Evolutionary conservation across 345 rosid species (phyloP), one percentile per base, ranked within the genome.

Genomic region (Adansonia digitata): DNA sequence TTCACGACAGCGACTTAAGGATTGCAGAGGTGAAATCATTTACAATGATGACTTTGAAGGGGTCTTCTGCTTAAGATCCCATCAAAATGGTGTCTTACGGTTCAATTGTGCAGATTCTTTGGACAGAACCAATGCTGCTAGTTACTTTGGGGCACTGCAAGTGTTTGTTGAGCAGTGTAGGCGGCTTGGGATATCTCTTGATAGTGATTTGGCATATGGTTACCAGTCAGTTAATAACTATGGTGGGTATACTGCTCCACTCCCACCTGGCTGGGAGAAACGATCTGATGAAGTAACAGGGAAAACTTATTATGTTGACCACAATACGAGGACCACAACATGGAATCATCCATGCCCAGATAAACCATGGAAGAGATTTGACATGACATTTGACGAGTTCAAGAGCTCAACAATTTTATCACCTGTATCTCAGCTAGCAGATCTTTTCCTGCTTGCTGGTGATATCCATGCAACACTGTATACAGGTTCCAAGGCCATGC

Each of bases 301-400:
- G 74, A 95, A 95, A 78, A 69, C 90, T 34, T 95, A 91, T 80
- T 95, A 72, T 77, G 88, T 95, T 68, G 99, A 95, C 84, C 98
- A 93, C 85, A 95, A 93, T 83, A 93, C 99, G 48, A 91, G 89
- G 84, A 88, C 92, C 53, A 93, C 98, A 35, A 93, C 99, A 11
- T 95, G 99, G 99, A 85, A 83, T 75, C 99, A 95, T 86, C 99
- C 99, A 62, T 95, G 97, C 79, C 99, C 98, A 69, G 99, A 95
- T 85, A 90, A 90, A 77, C 96, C 97, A 69, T 93, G 99, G 98
- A 95, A 95, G 92, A 90, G 99, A 78, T 86, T 95, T 81, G 96
- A 91, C 68, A 95, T 95, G 98, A 81, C 81, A 68, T 95, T 95
- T 84, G 97, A 93, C 31, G 94, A 89, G 81, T 90, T 95, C 83